Percentiles rank a stretch among this genome's conserved stretches.
phyloP scores from a whole-genome alignment of 1,284 basidiomycete genomes.

The Leccinum colubrinum region DNA sequence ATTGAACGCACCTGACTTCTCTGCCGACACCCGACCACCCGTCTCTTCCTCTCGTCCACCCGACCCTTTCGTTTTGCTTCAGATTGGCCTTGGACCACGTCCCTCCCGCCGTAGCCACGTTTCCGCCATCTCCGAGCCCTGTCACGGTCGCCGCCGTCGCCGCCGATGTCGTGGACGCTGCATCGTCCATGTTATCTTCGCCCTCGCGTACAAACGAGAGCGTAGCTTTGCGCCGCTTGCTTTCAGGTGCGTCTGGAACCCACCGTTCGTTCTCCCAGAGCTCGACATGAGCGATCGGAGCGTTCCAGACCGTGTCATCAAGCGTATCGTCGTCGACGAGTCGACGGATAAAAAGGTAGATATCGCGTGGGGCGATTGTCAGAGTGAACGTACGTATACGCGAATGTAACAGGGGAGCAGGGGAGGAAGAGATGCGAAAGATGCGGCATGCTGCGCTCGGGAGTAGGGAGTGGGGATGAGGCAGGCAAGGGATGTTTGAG shows the following conservation, averaged over 20 bases:
- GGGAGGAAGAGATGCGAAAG: background rate
- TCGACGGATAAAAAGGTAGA: constrained; percentile 36
- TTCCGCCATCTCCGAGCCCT: background rate
- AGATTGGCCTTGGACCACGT: constrained; percentile 62
- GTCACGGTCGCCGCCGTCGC: background rate
- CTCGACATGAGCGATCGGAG: constrained; percentile 64
- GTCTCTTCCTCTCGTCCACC: constrained; percentile 71
- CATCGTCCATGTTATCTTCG: constrained; percentile 25
- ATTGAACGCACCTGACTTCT: constrained; percentile 60
- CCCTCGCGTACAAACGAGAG: background rate
- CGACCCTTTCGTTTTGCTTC: constrained; percentile 50
- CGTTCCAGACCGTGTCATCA: constrained; percentile 58
- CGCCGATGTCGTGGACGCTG: background rate
- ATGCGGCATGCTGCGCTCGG: background rate
- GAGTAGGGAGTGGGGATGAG: background rate
- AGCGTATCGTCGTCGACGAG: constrained; percentile 48
- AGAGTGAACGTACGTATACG: constrained; percentile 5
- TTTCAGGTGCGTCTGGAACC: background rate
- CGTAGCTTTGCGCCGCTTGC: constrained; percentile 19
- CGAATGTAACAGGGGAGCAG: background rate
- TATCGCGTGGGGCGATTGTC: constrained; percentile 17
- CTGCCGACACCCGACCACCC: constrained; percentile 64
- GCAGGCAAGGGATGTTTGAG: constrained; percentile 6
- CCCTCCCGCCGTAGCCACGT: constrained; percentile 26
- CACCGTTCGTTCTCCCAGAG: constrained; percentile 6